Evolutionary conservation across 768 basidiomycete genomes (phyloP), one percentile per base, ranked within the genome.

Genomic region (Boletus rubescentipes): DNA sequence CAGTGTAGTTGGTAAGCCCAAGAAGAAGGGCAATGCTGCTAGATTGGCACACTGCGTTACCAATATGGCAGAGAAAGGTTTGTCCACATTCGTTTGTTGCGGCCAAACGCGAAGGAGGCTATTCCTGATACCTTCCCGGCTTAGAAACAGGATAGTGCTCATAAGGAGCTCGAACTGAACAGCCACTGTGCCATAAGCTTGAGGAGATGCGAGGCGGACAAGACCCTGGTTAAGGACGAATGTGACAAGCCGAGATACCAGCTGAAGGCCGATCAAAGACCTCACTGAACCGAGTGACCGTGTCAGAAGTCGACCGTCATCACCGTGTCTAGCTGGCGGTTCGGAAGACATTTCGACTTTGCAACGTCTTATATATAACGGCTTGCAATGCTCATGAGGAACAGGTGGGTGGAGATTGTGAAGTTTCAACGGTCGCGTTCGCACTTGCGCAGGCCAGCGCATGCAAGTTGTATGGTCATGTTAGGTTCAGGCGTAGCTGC

Each of bases 111-210:
- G 82, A 15, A 97, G 77, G 5, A 97, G 79, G 7, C 91, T 85
- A 67, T 88, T 91, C 37, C 97, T 80, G 9, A 98, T 81, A 16
- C 95, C 96, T 69, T 99, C 97, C n/a, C 97, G 79, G 32, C 88
- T 87, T 9, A 98, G 77, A 69, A 98, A 98, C 40, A 98, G 77
- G 62, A 95, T 90, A 11, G 93, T 93, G 61, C 87, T 91, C 42
- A 91, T 79, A 23, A 98, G 66, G 26, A 98, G 82, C 67, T 98
- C 97, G 70, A 98, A 93, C 63, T 97, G 95, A 57, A 99, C 89
- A 0, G 93, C 84, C 15, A 92, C 93, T 0, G 91, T 93, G 10
- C 96, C 89, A 66, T 92, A 95, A 14, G 87, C 88, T 32, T 82
- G 81, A 1, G 95, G 94, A 0, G 92, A 86, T 2, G 89, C 86